Percentiles rank a stretch among this genome's conserved stretches.
Conservation (phyloP, 2,329 filamentous ascomycete genomes). For the Bipolaris cookei region DNA sequence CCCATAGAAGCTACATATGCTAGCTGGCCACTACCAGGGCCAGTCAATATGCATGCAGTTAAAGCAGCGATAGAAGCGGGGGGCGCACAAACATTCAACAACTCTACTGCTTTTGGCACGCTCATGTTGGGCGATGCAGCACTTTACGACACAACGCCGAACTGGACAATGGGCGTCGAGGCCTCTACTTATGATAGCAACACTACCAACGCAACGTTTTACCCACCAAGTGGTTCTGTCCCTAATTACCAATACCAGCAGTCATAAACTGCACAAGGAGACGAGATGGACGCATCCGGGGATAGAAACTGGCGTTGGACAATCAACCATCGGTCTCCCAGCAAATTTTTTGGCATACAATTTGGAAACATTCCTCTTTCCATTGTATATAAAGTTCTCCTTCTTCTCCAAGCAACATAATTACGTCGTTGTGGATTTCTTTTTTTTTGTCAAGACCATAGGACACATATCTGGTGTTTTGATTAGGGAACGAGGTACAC, state of each 20-base stretch:
- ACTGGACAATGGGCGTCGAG: slow-evolving; percentile 1
- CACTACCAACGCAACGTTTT: neutral
- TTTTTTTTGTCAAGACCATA: neutral
- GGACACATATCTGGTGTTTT: neutral
- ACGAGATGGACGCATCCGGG: neutral
- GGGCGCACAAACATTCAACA: slow-evolving; percentile 6
- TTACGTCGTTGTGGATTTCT: neutral
- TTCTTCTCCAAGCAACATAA: neutral
- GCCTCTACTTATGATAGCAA: slow-evolving; percentile 1
- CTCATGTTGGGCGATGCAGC: slow-evolving; percentile 7
- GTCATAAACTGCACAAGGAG: neutral
- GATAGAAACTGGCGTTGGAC: neutral
- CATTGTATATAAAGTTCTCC: neutral
- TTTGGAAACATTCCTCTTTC: neutral
- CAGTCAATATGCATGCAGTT: slow-evolving; percentile 1
- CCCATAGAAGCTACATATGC: neutral
- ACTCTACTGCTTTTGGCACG: neutral
- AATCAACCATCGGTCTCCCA: neutral
- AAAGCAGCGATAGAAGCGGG: slow-evolving; percentile 7
- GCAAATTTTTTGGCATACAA: neutral
- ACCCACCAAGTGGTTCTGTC: neutral
- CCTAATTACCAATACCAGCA: slow-evolving; percentile 3
- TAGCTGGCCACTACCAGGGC: neutral
- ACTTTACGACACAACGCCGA: neutral
- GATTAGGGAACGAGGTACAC: neutral